Evolutionary conservation across 2,329 filamentous ascomycete genomes (phyloP), one percentile per base, ranked within the genome.

Genomic region (Hymenoscyphus infarciens): DNA sequence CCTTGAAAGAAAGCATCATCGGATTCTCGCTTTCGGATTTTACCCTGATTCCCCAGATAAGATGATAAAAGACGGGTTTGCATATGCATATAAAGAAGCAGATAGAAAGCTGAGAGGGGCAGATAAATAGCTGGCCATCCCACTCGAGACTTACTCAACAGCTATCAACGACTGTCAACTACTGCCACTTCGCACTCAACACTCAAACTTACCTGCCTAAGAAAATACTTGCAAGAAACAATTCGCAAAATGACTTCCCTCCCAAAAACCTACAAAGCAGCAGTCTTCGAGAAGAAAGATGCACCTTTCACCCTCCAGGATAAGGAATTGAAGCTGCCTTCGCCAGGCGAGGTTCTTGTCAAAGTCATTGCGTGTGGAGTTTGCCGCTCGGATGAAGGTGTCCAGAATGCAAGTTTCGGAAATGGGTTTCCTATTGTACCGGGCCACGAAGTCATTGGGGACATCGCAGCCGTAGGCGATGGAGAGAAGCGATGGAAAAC

Each of bases 301-400:
- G 76, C 75, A 2, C 81, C 84, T 0, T 79, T 89, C 66, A 76
- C 76, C 1, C 77, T 92, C 66, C 81, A 85, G 66, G 83, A 90
- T 2, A 71, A 87, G 3, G 78, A 82, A 19, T 78, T 92, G 49
- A 78, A 82, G 63, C 72, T 78, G 38, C 87, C 88, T 1, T 75
- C 79, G 6, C 72, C 78, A 0, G 81, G 82, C 19, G 79, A 91
- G 69, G 77, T 92, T 2, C 81, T 92, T 29, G 81, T 91, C 74
- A 91, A 91, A 73, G 83, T 91, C 2, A 77, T 86, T 8, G 89
- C 89, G 5, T 90, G 86, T 68, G 89, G 89, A 53, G 83, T 93
- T 57, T 92, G 89, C 74, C 87, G 86, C 73, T 83, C 82, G 0
- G 89, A 92, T 69, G 64, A 56, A 4, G 57, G 54, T 5, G 74